Base-by-base conservation (phyloP, 208 protist genomes). In the Trypanosoma mega region DNA sequence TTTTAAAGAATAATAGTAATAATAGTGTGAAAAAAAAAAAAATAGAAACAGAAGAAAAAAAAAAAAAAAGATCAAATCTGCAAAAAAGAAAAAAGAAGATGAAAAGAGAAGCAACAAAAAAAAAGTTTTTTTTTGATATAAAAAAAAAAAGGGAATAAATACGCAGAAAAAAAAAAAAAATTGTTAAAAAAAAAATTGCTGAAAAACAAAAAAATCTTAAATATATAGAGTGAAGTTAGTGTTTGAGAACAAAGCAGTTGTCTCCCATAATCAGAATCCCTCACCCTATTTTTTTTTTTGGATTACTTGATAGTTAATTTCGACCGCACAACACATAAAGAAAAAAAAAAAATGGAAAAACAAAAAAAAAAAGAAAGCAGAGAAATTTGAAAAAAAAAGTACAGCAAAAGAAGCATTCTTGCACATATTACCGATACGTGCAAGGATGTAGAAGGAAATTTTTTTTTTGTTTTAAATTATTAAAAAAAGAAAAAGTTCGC, bases 21-120 rank as follows among this genome's bases (percentile, higher is more conserved):
- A 34, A 18, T 8, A 23, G 24, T 41, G 50, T 11, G 3, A 3
- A 34, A 3, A 18, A 9, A 6, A 3, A 16, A 45, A 39, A 31
- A 50, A 33, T n/a, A 62, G 23, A 23, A 37, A 29, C 14, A 18
- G 37, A 49, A 62, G n/a, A 62, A 34, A 62, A 1, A 39, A 12
- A 39, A 12, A 39, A 39, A 39, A 12, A 39, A 16, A 12, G 34
- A 12, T 39, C 34, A 39, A 39, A 6, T 16, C 6, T 39, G 8
- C 6, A 3, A 18, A 20, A 26, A 3, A 21, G 37, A 37, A 39
- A 39, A 9, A 29, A 62, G 16, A 23, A 24, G 11, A 14, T 20
- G 30, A 33, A 62, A n/a, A 62, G 12, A 62, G 2, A 62, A 46
- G 21, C 21, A 62, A 14, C 37, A 62, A 37, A 39, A 41, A 23